Conservation (phyloP, 208 protist genomes). For the Trypanosoma platydactyli region DNA sequence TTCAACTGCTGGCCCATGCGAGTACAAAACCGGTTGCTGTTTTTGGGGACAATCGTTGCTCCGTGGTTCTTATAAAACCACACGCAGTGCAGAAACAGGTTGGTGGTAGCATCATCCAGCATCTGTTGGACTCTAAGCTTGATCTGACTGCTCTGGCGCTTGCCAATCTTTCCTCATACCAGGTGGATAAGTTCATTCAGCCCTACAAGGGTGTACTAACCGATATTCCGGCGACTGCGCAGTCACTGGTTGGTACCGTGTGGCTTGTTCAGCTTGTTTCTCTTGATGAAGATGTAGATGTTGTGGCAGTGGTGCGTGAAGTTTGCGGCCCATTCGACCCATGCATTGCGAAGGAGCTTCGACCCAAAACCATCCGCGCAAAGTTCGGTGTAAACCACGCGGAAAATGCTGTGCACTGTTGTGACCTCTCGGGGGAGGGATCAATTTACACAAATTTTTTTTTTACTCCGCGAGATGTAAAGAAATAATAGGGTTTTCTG, state of each 20-base stretch:
- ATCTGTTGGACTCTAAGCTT: conserved; percentile 50
- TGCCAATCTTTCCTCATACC: conserved; percentile 48
- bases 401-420: conserved; percentile 94
- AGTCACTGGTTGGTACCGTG: conserved; percentile 52
- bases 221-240: conserved; percentile 46
- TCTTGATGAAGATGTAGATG: conserved; percentile 45
- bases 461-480: conserved; percentile 33
- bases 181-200: conserved; percentile 56
- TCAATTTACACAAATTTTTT: conserved; percentile 81
- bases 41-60: conserved; percentile 59
- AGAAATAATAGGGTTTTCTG: conserved; percentile 1
- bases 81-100: conserved; percentile 39
- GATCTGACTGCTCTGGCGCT: conserved; percentile 65
- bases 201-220: conserved; percentile 82
- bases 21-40: conserved; percentile 61
- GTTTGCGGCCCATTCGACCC: conserved; percentile 83
- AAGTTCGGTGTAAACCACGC: conserved; percentile 77
- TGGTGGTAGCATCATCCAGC: conserved; percentile 62
- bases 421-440: conserved; percentile 93
- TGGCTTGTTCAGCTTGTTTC: conserved; percentile 84
- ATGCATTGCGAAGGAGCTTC: conserved; percentile 80
- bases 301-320: conserved; percentile 55
- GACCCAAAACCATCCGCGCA: conserved; percentile 85
- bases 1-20: conserved; percentile 28
- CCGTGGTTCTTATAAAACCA: conserved; percentile 83